Conservation (phyloP, 768 basidiomycete species). For the Tricholoma furcatifolium region DNA sequence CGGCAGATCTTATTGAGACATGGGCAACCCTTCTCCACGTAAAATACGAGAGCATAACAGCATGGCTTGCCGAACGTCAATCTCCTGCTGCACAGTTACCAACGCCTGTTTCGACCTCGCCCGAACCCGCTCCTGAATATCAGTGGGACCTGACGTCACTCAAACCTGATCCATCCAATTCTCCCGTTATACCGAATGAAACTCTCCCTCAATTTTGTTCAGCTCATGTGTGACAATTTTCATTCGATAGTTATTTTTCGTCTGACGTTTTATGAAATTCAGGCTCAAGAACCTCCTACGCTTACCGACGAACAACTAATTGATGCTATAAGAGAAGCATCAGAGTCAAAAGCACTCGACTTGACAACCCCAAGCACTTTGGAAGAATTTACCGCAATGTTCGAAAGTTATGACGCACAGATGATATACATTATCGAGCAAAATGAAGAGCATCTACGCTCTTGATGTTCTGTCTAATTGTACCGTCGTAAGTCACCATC, state of each 20-base stretch:
- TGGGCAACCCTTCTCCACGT: constrained; percentile 30
- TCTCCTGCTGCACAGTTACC: constrained; percentile 18
- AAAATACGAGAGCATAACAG: constrained; percentile 18
- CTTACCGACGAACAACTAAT: constrained; percentile 13
- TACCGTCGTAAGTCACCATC: not conserved
- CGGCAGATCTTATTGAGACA: constrained; percentile 22
- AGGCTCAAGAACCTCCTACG: constrained; percentile 15
- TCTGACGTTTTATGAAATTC: constrained; percentile 1
- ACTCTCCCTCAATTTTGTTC: constrained; percentile 1
- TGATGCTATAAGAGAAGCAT: constrained; percentile 21
- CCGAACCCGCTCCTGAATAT: constrained; percentile 17
- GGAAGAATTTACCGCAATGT: constrained; percentile 19
- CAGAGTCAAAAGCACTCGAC: constrained; percentile 2
- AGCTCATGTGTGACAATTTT: constrained; percentile 3
- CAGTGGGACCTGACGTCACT: not conserved
- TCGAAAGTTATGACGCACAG: constrained; percentile 11
- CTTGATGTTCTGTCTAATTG: not conserved
- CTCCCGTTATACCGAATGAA: constrained; percentile 19
- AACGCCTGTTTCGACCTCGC: constrained; percentile 23
- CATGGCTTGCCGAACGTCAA: constrained; percentile 20
- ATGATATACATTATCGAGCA: constrained; percentile 12
- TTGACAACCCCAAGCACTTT: constrained; percentile 3
- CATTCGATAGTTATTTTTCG: not conserved
- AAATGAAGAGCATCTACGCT: constrained; percentile 5
- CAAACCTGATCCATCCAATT: constrained; percentile 18